Conservation (phyloP, 106 monocot species). For the Hemerocallis citrina region DNA sequence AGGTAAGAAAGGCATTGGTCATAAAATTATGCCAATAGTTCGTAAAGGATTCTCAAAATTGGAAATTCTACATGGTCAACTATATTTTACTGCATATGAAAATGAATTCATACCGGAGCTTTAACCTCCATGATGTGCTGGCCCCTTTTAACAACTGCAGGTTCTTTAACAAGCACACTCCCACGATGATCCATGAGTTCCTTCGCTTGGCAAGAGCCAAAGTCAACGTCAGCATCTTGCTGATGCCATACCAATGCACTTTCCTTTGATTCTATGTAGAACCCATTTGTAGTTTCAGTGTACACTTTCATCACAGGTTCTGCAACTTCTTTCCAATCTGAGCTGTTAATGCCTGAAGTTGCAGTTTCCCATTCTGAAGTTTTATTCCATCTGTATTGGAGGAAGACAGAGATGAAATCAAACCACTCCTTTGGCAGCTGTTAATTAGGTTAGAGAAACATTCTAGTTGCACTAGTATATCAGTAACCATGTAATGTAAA, state of each 20-base stretch:
- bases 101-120: conserved; percentile 14
- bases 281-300: conserved; percentile 15
- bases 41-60: too few species aligned
- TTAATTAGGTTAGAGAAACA: neutral
- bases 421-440: neutral
- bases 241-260: conserved; percentile 24
- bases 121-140: conserved; percentile 28
- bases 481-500: neutral
- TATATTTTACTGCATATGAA: too few species aligned
- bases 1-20: too few species aligned
- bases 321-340: conserved; percentile 16
- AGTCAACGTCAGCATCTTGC: conserved; percentile 9
- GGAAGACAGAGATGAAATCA: neutral
- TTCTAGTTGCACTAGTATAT: neutral
- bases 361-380: conserved; percentile 3
- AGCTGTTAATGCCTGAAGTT: neutral
- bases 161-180: conserved; percentile 22
- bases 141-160: conserved; percentile 24
- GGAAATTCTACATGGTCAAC: too few species aligned
- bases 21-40: too few species aligned
- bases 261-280: conserved; percentile 17
- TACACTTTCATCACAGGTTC: conserved; percentile 18
- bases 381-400: conserved; percentile 5
- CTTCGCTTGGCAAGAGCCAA: conserved; percentile 15
- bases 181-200: conserved; percentile 13